Evolutionary conservation across 2,329 filamentous ascomycete genomes (phyloP).

Genomic region (Fusarium equiseti): DNA sequence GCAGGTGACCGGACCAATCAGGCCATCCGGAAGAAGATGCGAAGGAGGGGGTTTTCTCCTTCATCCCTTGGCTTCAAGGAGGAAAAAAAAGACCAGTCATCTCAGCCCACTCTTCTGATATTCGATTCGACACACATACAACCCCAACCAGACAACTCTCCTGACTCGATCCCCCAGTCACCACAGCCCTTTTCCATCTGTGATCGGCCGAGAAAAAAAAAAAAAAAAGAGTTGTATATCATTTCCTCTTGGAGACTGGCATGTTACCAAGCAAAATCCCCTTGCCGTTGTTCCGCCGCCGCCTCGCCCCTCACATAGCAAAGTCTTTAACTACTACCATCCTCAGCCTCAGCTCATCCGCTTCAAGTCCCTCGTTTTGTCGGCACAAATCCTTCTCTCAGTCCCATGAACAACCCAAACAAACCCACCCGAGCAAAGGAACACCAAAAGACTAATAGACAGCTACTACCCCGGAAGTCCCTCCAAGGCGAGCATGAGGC

Average conservation of each 20-base stretch:
- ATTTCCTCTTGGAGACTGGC: background rate
- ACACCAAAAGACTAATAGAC: constrained; percentile 22
- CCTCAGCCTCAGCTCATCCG: background rate
- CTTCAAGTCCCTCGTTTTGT: background rate
- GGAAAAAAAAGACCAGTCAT: background rate
- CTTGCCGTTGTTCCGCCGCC: no score
- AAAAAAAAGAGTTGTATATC: background rate
- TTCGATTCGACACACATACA: background rate
- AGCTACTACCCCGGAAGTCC: constrained; percentile 14
- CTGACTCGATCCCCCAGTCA: background rate
- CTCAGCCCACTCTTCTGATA: background rate
- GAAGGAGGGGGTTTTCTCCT: background rate
- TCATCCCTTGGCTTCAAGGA: background rate
- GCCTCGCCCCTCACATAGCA: background rate
- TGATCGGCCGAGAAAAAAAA: background rate
- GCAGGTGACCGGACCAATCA: background rate
- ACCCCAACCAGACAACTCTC: background rate
- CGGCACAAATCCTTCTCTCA: background rate
- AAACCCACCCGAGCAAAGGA: constrained; percentile 11
- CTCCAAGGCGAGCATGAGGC: background rate
- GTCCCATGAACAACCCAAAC: constrained; percentile 16
- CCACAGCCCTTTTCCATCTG: background rate
- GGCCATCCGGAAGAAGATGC: background rate
- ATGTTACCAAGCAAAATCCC: background rate
- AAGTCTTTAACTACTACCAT: background rate